Evolutionary conservation across 305 asterid genomes (phyloP).

Genomic region (Fraxinus xanthoxyloides): DNA sequence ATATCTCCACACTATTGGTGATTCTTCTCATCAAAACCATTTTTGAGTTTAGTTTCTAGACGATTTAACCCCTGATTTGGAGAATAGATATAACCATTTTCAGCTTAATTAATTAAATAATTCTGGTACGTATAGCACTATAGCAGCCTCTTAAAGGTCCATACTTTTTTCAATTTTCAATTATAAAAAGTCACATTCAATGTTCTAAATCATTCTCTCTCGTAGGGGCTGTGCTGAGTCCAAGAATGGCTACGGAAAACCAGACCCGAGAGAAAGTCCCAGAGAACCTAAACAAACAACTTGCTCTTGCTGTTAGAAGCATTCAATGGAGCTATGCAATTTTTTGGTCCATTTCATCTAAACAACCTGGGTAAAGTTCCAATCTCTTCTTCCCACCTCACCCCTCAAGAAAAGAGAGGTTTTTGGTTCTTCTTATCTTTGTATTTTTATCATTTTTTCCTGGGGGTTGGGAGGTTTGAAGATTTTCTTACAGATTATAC

Average conservation of each 20-base stretch:
- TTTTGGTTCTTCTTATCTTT: constrained; percentile 5
- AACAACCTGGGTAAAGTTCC: constrained; percentile 60
- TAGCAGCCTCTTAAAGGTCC: not conserved
- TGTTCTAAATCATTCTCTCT: not conserved
- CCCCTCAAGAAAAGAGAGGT: not conserved
- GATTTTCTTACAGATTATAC: constrained; percentile 12
- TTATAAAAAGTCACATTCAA: not conserved
- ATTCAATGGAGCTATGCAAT: constrained; percentile 94
- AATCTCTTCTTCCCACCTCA: constrained; percentile 16
- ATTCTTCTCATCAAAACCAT: not conserved
- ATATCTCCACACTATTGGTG: not conserved
- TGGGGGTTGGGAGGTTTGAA: not conserved
- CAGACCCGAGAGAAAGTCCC: constrained; percentile 40
- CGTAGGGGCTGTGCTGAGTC: constrained; percentile 1
- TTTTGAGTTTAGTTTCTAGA: not conserved
- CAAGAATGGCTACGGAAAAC: constrained; percentile 50
- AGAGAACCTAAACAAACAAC: constrained; percentile 55
- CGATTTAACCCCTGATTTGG: not conserved
- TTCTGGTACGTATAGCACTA: not conserved
- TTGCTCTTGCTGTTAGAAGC: constrained; percentile 77
- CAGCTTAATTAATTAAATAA: not conserved
- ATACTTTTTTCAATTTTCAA: not conserved
- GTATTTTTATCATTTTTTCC: not conserved
- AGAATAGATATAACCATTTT: not conserved
- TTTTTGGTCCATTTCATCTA: constrained; percentile 76